phyloP scores from a whole-genome alignment of 1,284 basidiomycete genomes.

The Melampsora larici-populina region DNA sequence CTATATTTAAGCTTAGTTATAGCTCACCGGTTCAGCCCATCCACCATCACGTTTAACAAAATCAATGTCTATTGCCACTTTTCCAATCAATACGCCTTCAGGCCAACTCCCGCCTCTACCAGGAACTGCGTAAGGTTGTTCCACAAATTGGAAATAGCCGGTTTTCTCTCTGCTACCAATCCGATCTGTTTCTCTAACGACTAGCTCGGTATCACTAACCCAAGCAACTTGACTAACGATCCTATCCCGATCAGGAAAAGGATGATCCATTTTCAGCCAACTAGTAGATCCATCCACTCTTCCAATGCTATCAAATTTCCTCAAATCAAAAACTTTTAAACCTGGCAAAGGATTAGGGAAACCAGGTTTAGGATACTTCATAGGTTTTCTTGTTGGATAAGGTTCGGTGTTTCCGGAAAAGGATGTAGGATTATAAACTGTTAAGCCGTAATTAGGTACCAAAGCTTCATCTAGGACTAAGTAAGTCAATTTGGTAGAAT shows the following conservation, averaged over 20 bases:
- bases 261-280: slow-evolving; percentile 66
- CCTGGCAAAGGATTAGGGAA: slow-evolving; percentile 81
- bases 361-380: slow-evolving; percentile 85
- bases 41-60: slow-evolving; percentile 75
- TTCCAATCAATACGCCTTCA: slow-evolving; percentile 56
- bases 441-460: slow-evolving; percentile 80
- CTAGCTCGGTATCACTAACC: slow-evolving; percentile 70
- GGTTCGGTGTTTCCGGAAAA: slow-evolving; percentile 66
- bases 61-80: slow-evolving; percentile 70
- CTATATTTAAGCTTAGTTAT: neutral
- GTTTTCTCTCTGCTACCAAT: slow-evolving; percentile 74
- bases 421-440: slow-evolving; percentile 78
- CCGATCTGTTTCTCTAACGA: slow-evolving; percentile 82
- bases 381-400: slow-evolving; percentile 71
- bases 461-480: slow-evolving; percentile 80
- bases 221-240: slow-evolving; percentile 80
- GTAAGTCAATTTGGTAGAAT: slow-evolving; percentile 75
- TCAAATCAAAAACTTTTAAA: slow-evolving; percentile 77
- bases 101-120: neutral
- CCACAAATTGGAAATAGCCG: slow-evolving; percentile 66
- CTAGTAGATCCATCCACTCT: slow-evolving; percentile 57
- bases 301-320: slow-evolving; percentile 54
- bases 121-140: slow-evolving; percentile 11
- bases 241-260: slow-evolving; percentile 64
- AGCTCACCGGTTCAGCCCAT: slow-evolving; percentile 72